These are phyloP conservation scores for Striga asiatica DNA, from an alignment of 257 asterid genomes.

Conservation along the genomic window DNA sequence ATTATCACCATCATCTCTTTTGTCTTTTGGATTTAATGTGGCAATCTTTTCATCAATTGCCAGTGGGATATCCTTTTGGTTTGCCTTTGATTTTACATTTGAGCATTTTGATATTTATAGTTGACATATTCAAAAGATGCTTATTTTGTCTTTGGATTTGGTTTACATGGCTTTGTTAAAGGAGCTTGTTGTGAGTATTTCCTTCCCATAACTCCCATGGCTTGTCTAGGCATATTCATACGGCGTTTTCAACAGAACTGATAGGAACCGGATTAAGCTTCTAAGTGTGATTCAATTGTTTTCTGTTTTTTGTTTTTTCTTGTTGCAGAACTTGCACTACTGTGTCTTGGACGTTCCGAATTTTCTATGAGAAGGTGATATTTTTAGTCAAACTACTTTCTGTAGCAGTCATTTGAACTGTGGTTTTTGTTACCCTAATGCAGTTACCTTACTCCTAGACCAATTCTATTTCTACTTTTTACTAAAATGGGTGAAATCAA, in stretches of 20 bases:
- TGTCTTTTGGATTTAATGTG: too few relatives aligned
- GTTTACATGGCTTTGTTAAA: background rate
- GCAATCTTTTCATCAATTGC: too few relatives aligned
- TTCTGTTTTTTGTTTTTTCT: constrained; percentile 2
- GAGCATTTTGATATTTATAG: too few relatives aligned
- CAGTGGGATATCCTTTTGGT: too few relatives aligned
- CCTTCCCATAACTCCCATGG: background rate
- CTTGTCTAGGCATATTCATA: background rate
- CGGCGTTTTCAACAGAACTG: background rate
- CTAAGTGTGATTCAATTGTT: background rate
- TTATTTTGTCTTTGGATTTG: background rate
- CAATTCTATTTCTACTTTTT: too few relatives aligned
- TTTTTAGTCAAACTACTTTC: background rate
- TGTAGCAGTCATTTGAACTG: too few relatives aligned
- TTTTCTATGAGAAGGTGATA: constrained; percentile 86
- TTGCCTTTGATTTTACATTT: too few relatives aligned
- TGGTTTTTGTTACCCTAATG: too few relatives aligned
- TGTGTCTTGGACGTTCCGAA: constrained; percentile 94
- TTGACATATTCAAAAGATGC: too few relatives aligned
- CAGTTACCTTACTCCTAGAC: too few relatives aligned
- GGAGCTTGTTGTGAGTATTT: background rate
- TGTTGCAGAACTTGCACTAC: constrained; percentile 89
- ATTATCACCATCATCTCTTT: too few relatives aligned
- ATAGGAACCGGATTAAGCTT: background rate
- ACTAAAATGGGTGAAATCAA: too few relatives aligned